Percentiles rank a stretch among this genome's conserved stretches.
Evolutionary conservation across 371 early-diverging fungal species (phyloP).

Genomic region (Cokeromyces recurvatus): DNA sequence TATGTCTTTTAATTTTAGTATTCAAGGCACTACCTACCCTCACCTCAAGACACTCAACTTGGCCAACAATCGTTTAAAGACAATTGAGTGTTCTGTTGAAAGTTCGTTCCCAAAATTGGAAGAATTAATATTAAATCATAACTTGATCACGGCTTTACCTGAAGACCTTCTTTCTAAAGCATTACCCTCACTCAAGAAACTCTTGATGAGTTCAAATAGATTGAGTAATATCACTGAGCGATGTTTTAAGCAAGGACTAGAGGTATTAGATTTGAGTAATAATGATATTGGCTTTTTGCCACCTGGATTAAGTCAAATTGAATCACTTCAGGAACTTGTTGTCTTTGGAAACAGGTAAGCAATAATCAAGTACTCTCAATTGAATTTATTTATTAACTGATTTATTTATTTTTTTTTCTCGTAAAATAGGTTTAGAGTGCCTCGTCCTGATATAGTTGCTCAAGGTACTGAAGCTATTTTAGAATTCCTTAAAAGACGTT

Average conservation of each 20-base stretch:
- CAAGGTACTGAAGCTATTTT: conserved; percentile 59
- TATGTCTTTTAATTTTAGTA: conserved; percentile 26
- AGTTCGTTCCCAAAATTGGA: conserved; percentile 40
- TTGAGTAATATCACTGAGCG: conserved; percentile 42
- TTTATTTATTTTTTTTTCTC: background rate
- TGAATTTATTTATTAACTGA: no score
- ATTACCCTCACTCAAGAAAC: conserved; percentile 45
- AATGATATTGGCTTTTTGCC: conserved; percentile 60
- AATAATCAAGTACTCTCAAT: no score
- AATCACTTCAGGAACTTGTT: conserved; percentile 42
- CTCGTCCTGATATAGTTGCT: conserved; percentile 56
- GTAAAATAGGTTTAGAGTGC: conserved; percentile 50
- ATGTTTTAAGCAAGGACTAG: conserved; percentile 38
- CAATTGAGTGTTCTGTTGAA: conserved; percentile 2
- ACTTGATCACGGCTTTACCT: conserved; percentile 42
- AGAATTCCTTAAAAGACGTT: conserved; percentile 46
- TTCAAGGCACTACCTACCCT: conserved; percentile 31
- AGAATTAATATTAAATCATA: conserved; percentile 41
- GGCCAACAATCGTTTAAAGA: conserved; percentile 49
- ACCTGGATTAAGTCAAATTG: conserved; percentile 51
- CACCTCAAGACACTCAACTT: conserved; percentile 43
- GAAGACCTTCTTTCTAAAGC: conserved; percentile 27
- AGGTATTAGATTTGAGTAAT: conserved; percentile 51
- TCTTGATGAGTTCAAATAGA: conserved; percentile 48
- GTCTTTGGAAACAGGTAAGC: conserved; percentile 56